Evolutionary conservation across 2,329 filamentous ascomycete genomes (phyloP).

Genomic region (Drechslera avenae): DNA sequence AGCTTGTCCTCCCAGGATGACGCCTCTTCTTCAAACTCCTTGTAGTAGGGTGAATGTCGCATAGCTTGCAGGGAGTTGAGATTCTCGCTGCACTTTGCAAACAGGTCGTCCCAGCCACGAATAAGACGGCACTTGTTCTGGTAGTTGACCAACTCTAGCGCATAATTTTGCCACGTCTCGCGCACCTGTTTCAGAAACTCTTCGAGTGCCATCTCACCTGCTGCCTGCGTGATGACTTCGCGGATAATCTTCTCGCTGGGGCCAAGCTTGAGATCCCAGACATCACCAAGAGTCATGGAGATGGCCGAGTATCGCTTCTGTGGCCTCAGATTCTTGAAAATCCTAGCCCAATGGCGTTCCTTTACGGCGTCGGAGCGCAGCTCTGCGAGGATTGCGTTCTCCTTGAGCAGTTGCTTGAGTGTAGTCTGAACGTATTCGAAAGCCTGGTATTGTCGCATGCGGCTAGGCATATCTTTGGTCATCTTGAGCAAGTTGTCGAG

Average conservation of each 20-base stretch:
- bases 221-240: conserved; percentile 92
- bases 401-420: conserved; percentile 84
- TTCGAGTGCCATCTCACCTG: conserved; percentile 97
- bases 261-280: conserved; percentile 94
- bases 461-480: conserved; percentile 98
- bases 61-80: conserved; percentile 97
- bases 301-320: conserved; percentile 92
- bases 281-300: conserved; percentile 95
- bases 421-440: conserved; percentile 97
- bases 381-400: conserved; percentile 84
- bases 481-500: conserved; percentile 94
- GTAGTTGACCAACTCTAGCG: conserved; percentile 92
- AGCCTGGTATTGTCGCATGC: conserved; percentile 99
- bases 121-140: conserved; percentile 98
- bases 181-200: conserved; percentile 96
- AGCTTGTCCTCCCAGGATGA: conserved; percentile 97
- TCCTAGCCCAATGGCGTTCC: conserved; percentile 96
- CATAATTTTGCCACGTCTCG: conserved; percentile 95
- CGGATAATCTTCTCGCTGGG: conserved; percentile 86
- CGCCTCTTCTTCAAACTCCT: conserved; percentile 98
- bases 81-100: conserved; percentile 98
- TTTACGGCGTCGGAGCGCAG: conserved; percentile 96
- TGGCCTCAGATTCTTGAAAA: conserved; percentile 93
- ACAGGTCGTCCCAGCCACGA: conserved; percentile 96
- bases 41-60: conserved; percentile 99